Evolutionary conservation across 495 filamentous ascomycete species (phyloP).

Genomic region (Aspergillus haitiensis): DNA sequence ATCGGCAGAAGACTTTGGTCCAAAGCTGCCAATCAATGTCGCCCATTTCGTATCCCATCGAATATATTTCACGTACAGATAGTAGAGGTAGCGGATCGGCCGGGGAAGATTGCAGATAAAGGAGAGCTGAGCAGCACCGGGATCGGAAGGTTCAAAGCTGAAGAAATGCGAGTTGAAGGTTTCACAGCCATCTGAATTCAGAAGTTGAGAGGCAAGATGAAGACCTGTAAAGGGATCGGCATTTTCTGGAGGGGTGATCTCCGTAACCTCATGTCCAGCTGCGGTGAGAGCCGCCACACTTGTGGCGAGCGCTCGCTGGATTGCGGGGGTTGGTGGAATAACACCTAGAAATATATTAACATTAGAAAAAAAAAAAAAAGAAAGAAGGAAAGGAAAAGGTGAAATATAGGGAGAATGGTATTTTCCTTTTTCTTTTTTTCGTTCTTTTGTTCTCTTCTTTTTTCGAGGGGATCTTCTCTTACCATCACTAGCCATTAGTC

Average conservation of each 20-base stretch:
- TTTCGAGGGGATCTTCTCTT: slow-evolving; percentile 17
- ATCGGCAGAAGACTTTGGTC: slow-evolving; percentile 66
- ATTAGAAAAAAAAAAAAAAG: not conserved
- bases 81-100: slow-evolving; percentile 81
- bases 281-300: slow-evolving; percentile 65
- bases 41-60: slow-evolving; percentile 75
- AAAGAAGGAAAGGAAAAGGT: too few species aligned
- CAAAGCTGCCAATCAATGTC: slow-evolving; percentile 68
- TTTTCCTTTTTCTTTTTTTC: not conserved
- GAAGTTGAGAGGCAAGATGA: slow-evolving; percentile 74
- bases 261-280: slow-evolving; percentile 74
- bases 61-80: slow-evolving; percentile 83
- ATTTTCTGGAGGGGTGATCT: slow-evolving; percentile 64
- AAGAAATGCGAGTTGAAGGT: slow-evolving; percentile 79
- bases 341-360: slow-evolving; percentile 50
- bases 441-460: not conserved
- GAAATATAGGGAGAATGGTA: not conserved
- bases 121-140: slow-evolving; percentile 72
- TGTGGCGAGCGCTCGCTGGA: slow-evolving; percentile 70
- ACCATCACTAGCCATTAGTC: slow-evolving; percentile 78
- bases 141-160: slow-evolving; percentile 76
- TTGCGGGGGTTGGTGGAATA: slow-evolving; percentile 84
- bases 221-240: slow-evolving; percentile 69
- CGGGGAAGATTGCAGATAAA: slow-evolving; percentile 71
- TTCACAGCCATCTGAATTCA: slow-evolving; percentile 83